Evolutionary conservation across 345 rosid species (phyloP).

Genomic region (Angophora floribunda): DNA sequence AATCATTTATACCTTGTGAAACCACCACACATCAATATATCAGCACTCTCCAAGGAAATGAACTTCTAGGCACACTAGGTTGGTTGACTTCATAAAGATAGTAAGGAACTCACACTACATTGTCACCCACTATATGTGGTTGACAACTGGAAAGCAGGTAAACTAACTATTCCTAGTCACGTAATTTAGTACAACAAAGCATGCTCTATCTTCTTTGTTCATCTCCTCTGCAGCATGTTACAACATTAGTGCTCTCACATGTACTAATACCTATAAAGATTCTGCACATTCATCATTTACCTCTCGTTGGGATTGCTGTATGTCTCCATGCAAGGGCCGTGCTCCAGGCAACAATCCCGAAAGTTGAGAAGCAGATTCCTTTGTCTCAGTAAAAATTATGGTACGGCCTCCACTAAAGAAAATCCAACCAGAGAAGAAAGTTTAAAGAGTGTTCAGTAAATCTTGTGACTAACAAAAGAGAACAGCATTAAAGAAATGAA

Average conservation of each 20-base stretch:
- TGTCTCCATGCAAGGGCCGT: constrained; percentile 91
- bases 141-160: background rate
- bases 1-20: background rate
- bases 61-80: background rate
- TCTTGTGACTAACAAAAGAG: background rate
- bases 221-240: background rate
- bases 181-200: background rate
- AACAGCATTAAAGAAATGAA: background rate
- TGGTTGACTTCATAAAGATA: background rate
- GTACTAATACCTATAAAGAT: background rate
- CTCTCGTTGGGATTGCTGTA: constrained; percentile 91
- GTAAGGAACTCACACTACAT: background rate
- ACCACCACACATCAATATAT: background rate
- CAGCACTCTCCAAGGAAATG: background rate
- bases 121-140: background rate
- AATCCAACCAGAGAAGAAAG: background rate
- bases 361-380: constrained; percentile 86
- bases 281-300: constrained; percentile 16
- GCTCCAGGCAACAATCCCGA: constrained; percentile 79
- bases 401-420: constrained; percentile 83
- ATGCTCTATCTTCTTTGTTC: background rate
- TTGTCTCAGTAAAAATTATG: constrained; percentile 84
- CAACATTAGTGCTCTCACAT: background rate
- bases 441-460: background rate
- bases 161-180: background rate